Base-by-base conservation (phyloP, 108 stramenopile genomes). In the Cyclostephanos tholiformis region DNA sequence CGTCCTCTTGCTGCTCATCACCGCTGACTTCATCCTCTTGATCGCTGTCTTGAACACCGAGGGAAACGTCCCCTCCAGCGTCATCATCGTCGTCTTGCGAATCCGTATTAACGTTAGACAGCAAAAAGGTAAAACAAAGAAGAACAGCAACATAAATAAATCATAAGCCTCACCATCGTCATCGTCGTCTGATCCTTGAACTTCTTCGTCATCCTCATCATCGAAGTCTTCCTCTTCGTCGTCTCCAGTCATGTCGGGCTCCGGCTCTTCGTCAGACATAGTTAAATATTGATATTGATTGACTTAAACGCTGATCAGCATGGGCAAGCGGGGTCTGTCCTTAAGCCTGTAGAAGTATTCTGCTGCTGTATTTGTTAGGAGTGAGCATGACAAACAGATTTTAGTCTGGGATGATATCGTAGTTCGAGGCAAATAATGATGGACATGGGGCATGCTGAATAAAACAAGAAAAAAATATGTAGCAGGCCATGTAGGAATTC, bases 151-250 rank as follows among this genome's bases (percentile, higher is more conserved):
- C 1, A 50, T 50, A 6, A 19, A 50, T 5, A 6, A 53, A 25
- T 53, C 23, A 14, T 1, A 22, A 20, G 14, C 23, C 52, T 53
- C n/a, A 53, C 25, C 23, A 53, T 25, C 23, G 14, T 25, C 25
- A 19, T 25, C 25, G 52, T 25, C 25, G 52, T 25, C 20, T 6
- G 20, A 53, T 25, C 52, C 25, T 53, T 19, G 52, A 8, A 25
- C 52, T 25, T 53, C 52, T 25, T 25, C 52, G 25, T 53, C 52
- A 20, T 25, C 52, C 19, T 53, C 52, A 25, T 53, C 52, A 25
- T 53, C 52, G 25, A 25, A 53, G 25, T 53, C 52, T 20, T 53
- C 52, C 52, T 53, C 52, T 16, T 53, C 52, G 7, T 53, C 52
- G 12, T 53, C 52, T 6, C 25, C 52, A 53, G 50, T 20, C 4